phyloP scores from a whole-genome alignment of 805 yeast genomes.

The Blastobotrys parvus region DNA sequence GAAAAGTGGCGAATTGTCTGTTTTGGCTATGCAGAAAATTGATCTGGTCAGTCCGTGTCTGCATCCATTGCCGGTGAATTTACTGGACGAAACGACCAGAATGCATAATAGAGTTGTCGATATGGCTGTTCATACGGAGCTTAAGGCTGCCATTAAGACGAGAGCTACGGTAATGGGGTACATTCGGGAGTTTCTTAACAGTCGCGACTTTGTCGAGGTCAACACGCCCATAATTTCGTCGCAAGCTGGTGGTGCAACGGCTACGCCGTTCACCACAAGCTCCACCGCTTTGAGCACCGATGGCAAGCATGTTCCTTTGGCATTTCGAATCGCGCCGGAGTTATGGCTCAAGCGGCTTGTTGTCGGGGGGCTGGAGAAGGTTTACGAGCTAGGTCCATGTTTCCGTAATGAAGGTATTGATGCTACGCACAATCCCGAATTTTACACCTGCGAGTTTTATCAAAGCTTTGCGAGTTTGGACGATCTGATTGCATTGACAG shows the following conservation, averaged over 20 bases:
- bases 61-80: constrained; percentile 58
- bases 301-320: constrained; percentile 31
- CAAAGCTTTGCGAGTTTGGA: constrained; percentile 59
- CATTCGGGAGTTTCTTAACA: constrained; percentile 50
- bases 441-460: constrained; percentile 84
- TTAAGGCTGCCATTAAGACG: constrained; percentile 39
- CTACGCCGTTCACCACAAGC: constrained; percentile 71
- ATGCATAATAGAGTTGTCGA: constrained; percentile 66
- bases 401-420: constrained; percentile 94
- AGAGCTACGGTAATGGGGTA: constrained; percentile 48
- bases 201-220: constrained; percentile 62
- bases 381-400: constrained; percentile 69
- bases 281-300: constrained; percentile 20
- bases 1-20: constrained; percentile 67
- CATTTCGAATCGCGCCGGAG: constrained; percentile 88
- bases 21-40: constrained; percentile 47
- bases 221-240: constrained; percentile 76
- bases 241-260: constrained; percentile 81
- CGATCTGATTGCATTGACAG: constrained; percentile 59
- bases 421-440: constrained; percentile 89
- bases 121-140: constrained; percentile 50
- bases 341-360: constrained; percentile 82
- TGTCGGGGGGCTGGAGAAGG: constrained; percentile 75
- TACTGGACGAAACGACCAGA: constrained; percentile 47
- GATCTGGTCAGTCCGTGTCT: constrained; percentile 58